These are phyloP conservation scores for Bothriochloa decipiens DNA, from an alignment of 176 grass and related monocot species.

Conservation along the genomic window DNA sequence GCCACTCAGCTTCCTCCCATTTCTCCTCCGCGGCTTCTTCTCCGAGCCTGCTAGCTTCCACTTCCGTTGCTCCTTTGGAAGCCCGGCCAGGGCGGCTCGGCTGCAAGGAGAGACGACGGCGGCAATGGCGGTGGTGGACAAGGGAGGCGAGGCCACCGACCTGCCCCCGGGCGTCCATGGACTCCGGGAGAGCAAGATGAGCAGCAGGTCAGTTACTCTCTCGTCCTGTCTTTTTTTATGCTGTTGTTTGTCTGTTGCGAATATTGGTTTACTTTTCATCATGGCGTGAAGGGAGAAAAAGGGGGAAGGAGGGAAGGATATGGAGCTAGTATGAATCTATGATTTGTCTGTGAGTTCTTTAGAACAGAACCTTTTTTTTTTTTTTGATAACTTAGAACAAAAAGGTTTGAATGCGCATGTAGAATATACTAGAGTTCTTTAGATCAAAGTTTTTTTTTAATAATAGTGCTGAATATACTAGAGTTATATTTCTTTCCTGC, in stretches of 20 bases:
- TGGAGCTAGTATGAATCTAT: background rate
- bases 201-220: background rate
- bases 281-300: background rate
- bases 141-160: background rate
- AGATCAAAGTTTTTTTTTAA: no score
- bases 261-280: background rate
- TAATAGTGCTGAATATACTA: no score
- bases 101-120: background rate
- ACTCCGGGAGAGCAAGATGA: background rate
- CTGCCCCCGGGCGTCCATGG: slow-evolving; percentile 23
- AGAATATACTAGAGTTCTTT: background rate
- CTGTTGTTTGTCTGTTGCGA: background rate
- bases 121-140: background rate
- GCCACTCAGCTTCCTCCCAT: background rate
- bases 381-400: background rate
- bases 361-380: no score
- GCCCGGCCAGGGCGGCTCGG: background rate
- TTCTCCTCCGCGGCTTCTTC: background rate
- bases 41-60: background rate
- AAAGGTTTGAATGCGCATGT: background rate
- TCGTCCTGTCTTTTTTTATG: background rate
- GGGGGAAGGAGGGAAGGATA: no score
- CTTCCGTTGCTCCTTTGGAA: background rate
- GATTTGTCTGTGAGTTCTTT: background rate
- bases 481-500: background rate